Percentiles rank a stretch among this genome's conserved stretches.
Evolutionary conservation across 441 rosid genomes (phyloP).

Genomic region (Populus hybrid): DNA sequence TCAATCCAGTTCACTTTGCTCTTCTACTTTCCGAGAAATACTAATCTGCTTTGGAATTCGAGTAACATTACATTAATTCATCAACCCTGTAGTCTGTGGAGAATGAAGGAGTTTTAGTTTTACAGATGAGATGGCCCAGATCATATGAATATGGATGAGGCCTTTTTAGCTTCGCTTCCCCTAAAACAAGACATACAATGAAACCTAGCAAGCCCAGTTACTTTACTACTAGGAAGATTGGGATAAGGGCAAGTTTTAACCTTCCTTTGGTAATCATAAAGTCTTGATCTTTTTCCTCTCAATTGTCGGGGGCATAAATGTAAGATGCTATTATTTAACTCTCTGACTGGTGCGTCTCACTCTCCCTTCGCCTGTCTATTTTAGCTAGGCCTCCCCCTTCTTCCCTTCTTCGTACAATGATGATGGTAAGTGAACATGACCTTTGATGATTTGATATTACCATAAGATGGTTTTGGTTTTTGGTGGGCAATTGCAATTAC

Average conservation of each 20-base stretch:
- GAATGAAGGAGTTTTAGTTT: not conserved
- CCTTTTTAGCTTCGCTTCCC: not conserved
- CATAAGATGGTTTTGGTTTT: not conserved
- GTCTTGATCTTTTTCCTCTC: not conserved
- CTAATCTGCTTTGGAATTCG: not conserved
- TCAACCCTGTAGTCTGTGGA: not conserved
- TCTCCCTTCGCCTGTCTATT: not conserved
- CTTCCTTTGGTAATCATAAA: not conserved
- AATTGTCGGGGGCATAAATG: constrained; percentile 10
- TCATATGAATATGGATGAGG: not conserved
- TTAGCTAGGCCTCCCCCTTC: not conserved
- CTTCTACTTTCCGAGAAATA: not conserved
- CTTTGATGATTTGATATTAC: not conserved
- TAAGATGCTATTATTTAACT: not conserved
- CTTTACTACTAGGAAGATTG: not conserved
- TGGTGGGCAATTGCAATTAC: not conserved
- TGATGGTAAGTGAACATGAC: not conserved
- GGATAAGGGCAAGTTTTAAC: not conserved
- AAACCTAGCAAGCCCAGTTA: not conserved
- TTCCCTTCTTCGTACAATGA: not conserved
- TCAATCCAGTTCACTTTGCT: not conserved
- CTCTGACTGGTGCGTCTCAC: not conserved
- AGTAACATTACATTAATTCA: not conserved
- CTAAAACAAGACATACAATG: not conserved
- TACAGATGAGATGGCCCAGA: not conserved